Percentiles rank a stretch among this genome's conserved stretches.
Conservation (phyloP, 2,329 filamentous ascomycete species). For the Thielaviopsis ethacetica region DNA sequence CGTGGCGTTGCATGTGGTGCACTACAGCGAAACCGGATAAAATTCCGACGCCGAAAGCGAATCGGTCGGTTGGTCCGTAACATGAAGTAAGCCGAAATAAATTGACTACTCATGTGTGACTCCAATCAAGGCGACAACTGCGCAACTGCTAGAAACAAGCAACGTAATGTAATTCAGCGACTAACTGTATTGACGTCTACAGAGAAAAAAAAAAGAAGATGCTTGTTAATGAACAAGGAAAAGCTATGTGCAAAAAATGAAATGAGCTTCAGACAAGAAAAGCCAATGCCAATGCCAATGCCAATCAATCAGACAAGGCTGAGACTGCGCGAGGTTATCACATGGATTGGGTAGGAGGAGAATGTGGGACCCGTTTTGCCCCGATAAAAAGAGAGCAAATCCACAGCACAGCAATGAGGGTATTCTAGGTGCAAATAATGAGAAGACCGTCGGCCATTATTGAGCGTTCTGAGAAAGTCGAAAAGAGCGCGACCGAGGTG, state of each 20-base stretch:
- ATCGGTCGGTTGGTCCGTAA: neutral
- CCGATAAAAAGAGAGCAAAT: neutral
- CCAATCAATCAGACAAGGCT: neutral
- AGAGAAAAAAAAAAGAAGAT: neutral
- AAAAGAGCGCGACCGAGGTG: neutral
- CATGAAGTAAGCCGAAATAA: too few species aligned
- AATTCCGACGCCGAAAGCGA: neutral
- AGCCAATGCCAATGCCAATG: neutral
- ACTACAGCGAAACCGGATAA: neutral
- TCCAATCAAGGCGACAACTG: neutral
- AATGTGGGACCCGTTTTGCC: neutral
- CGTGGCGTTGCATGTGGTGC: too few species aligned
- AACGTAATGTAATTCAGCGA: neutral
- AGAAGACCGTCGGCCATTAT: neutral
- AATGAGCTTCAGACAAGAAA: neutral
- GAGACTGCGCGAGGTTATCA: neutral
- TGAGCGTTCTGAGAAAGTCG: neutral
- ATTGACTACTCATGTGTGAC: too few species aligned
- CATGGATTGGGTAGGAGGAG: neutral
- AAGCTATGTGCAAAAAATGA: neutral
- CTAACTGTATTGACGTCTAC: neutral
- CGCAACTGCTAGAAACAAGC: neutral
- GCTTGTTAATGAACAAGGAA: neutral
- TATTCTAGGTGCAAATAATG: neutral
- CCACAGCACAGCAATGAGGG: neutral